Evolutionary conservation across 2,329 filamentous ascomycete genomes (phyloP).

Genomic region (Tothia fuscella): DNA sequence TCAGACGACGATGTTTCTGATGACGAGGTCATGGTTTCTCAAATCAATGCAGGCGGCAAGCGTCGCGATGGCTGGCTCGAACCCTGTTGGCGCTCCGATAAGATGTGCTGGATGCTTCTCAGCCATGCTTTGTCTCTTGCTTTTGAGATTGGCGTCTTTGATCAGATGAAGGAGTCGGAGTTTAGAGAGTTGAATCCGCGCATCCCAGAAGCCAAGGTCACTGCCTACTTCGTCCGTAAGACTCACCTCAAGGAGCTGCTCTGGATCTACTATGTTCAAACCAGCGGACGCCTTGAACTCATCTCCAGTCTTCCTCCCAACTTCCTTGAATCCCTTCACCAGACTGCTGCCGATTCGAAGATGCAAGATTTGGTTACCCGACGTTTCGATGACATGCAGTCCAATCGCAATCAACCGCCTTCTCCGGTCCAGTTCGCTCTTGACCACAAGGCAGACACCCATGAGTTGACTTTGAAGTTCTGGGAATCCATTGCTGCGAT

Average conservation of each 20-base stretch:
- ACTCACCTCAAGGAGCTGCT: constrained; percentile 75
- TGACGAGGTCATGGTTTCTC: constrained; percentile 8
- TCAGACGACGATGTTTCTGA: constrained; percentile 28
- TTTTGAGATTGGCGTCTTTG: constrained; percentile 92
- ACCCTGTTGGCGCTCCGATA: constrained; percentile 79
- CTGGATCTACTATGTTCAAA: constrained; percentile 82
- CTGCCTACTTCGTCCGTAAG: constrained; percentile 63
- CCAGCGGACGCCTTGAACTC: constrained; percentile 84
- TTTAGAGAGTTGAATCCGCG: constrained; percentile 23
- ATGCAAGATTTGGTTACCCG: not conserved
- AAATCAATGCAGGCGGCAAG: constrained; percentile 58
- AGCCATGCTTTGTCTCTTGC: constrained; percentile 82
- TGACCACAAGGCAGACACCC: not conserved
- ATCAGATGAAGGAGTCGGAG: constrained; percentile 65
- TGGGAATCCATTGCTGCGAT: constrained; percentile 90
- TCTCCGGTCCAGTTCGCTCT: constrained; percentile 2
- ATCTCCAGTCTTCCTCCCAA: constrained; percentile 75
- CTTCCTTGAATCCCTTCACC: constrained; percentile 32
- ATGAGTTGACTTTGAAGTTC: constrained; percentile 23
- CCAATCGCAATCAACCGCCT: not conserved
- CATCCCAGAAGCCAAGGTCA: constrained; percentile 37
- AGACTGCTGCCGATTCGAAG: not conserved
- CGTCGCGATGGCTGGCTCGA: constrained; percentile 56
- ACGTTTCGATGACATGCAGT: not conserved
- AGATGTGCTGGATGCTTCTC: constrained; percentile 96